These are phyloP conservation scores for Lolium rigidum DNA, from an alignment of 176 grass and related monocot genomes.

Conservation along the genomic window DNA sequence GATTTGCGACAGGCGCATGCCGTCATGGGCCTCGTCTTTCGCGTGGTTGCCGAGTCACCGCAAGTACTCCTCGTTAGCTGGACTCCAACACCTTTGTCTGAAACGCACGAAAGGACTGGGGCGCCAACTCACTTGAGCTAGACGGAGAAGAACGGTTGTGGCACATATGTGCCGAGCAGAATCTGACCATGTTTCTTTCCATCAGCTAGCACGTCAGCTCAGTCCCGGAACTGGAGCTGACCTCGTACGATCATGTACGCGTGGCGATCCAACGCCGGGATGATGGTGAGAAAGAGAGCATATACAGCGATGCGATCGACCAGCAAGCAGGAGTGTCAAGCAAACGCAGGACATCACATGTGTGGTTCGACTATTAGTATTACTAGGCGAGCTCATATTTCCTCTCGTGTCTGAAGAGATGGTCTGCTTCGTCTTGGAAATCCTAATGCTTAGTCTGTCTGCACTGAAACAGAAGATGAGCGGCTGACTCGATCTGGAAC, in stretches of 20 bases:
- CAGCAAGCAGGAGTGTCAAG: not conserved
- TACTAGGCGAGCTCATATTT: not conserved
- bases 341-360: not conserved
- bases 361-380: not conserved
- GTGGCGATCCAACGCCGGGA: not conserved
- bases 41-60: not conserved
- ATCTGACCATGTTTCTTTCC: not conserved
- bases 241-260: not conserved
- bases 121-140: slow-evolving; percentile 42
- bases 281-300: not conserved
- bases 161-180: not conserved
- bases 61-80: slow-evolving; percentile 35
- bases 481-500: no score
- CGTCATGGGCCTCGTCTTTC: not conserved
- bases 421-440: not conserved
- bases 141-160: not conserved
- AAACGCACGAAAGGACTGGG: not conserved
- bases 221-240: not conserved
- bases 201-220: not conserved
- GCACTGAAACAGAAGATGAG: no score
- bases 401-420: not conserved
- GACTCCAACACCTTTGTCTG: slow-evolving; percentile 30
- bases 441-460: not conserved
- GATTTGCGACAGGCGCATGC: not conserved
- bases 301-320: not conserved